Percentiles rank a stretch among this genome's conserved stretches.
Evolutionary conservation across 768 basidiomycete species (phyloP).

Genomic region (Lactifluus rugatus): DNA sequence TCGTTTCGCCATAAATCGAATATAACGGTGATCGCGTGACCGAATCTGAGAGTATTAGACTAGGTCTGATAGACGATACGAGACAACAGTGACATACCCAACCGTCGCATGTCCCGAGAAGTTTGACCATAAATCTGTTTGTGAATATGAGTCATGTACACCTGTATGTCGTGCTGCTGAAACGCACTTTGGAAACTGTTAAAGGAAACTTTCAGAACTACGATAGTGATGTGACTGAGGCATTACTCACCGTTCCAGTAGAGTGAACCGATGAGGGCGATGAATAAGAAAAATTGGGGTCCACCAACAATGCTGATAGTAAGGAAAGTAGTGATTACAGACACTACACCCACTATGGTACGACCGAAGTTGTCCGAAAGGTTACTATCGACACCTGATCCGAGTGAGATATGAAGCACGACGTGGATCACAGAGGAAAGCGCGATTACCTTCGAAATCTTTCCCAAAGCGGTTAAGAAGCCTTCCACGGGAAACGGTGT

Average conservation of each 20-base stretch:
- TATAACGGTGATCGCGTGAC: conserved; percentile 42
- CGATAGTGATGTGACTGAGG: too few relatives aligned
- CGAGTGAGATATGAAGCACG: conserved; percentile 8
- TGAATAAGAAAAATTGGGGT: conserved; percentile 56
- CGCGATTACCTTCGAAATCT: conserved; percentile 60
- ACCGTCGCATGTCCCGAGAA: conserved; percentile 73
- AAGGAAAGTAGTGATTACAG: conserved; percentile 57
- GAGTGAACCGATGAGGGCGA: conserved; percentile 42
- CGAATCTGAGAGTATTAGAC: conserved; percentile 25
- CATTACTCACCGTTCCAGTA: conserved; percentile 58
- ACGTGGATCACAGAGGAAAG: background rate
- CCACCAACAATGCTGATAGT: conserved; percentile 78
- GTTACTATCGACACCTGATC: conserved; percentile 66
- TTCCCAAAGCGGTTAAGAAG: conserved; percentile 80
- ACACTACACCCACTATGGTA: conserved; percentile 62
- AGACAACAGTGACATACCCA: conserved; percentile 37
- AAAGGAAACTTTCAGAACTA: background rate
- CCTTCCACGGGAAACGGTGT: conserved; percentile 80
- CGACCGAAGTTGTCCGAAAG: conserved; percentile 82
- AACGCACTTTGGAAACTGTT: conserved; percentile 8
- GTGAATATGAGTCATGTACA: conserved; percentile 21
- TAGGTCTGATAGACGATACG: background rate
- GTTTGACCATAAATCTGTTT: conserved; percentile 65
- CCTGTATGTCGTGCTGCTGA: background rate
- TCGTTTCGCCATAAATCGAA: conserved; percentile 42